Base-by-base conservation (phyloP, 1,284 basidiomycete genomes). In the Ustilago nuda region DNA sequence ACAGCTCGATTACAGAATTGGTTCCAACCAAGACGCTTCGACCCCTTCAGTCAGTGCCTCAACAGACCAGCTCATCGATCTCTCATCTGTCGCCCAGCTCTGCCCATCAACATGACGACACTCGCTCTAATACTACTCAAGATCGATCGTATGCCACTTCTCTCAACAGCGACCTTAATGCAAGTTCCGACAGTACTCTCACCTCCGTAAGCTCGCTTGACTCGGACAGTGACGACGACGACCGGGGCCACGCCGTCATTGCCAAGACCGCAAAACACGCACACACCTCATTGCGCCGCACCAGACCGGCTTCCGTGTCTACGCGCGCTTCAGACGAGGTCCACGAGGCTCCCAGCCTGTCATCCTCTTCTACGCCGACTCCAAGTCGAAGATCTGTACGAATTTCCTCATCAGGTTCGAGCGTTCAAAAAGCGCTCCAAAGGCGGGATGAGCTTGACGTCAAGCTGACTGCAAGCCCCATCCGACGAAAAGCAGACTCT, bases 401-500 rank as follows among this genome's bases (percentile, higher is more conserved):
- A 19, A 77, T 77, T 43, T 60, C 56, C 12, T 61, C 69, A 2
- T 66, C 75, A 1, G 75, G 75, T 8, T 77, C 75, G 6, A 77
- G 75, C 55, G 56, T 77, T 9, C 63, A 77, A 35, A 72, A 77
- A 51, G 75, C 75, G 12, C 57, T 72, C 0, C 62, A 62, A 39
- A 69, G 75, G 43, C 39, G 75, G 13, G 75, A 77, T 45, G 75
- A 77, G 35, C 75, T 77, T 15, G 75, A 77, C 27, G 66, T 57
- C 15, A 69, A 66, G 35, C 57, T 77, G 30, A 54, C 58, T n/a
- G 75, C 64, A 35, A 64, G 46, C 36, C 57, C 61, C 1, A 4
- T 53, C 4, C 65, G 65, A 32, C 46, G 64, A 23, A 72, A 69
- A 66, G 52, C 65, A 3, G 62, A 55, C 2, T 52, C 62, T 39